These are phyloP conservation scores for Cucurbita argyrosperma DNA, from an alignment of 306 rosid species.

Conservation along the genomic window DNA sequence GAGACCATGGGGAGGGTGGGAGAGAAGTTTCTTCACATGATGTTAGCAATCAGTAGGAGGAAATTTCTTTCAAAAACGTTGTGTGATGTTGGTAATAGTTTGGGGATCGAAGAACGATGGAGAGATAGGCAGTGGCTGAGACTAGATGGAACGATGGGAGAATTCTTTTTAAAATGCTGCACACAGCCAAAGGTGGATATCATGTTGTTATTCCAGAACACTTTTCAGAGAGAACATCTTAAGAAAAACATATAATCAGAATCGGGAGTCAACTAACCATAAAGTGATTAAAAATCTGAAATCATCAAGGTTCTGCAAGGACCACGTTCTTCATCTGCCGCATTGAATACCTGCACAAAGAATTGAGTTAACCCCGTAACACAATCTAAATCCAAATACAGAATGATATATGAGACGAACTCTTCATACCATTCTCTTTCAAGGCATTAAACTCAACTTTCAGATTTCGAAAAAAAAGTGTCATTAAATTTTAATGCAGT, in stretches of 20 bases:
- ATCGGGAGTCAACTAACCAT: background rate
- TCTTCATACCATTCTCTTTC: background rate
- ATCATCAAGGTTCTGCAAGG: background rate
- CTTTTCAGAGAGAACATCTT: background rate
- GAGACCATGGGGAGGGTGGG: too few species aligned
- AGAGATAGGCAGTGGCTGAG: too few species aligned
- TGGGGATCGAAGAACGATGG: too few species aligned
- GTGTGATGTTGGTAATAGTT: too few species aligned
- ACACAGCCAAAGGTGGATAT: too few species aligned
- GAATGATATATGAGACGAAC: background rate
- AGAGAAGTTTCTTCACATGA: too few species aligned
- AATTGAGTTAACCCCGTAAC: background rate
- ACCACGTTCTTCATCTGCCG: background rate
- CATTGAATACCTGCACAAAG: background rate
- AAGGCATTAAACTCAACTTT: background rate
- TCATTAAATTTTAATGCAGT: background rate
- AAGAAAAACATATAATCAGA: background rate
- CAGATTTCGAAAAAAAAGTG: background rate
- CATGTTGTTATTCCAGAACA: too few species aligned
- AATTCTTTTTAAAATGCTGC: too few species aligned
- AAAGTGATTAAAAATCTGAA: background rate
- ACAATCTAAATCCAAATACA: background rate
- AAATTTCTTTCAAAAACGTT: too few species aligned
- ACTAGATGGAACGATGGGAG: too few species aligned
- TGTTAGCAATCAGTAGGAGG: too few species aligned